These are phyloP conservation scores for Mycogone perniciosa DNA, from an alignment of 2,329 filamentous ascomycete genomes.

Conservation along the genomic window DNA sequence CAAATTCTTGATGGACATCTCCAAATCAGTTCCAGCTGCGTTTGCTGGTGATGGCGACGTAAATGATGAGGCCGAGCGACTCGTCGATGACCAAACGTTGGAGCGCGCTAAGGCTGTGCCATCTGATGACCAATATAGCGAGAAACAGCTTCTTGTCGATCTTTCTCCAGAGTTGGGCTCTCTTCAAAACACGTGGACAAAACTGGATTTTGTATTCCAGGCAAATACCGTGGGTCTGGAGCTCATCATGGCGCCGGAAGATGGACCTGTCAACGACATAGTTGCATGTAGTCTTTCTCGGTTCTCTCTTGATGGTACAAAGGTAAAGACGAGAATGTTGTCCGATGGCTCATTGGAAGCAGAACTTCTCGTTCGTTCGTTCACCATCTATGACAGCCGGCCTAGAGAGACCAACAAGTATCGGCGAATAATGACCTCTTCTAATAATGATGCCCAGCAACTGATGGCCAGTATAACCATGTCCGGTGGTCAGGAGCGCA, in stretches of 20 bases:
- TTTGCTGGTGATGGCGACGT: constrained; percentile 66
- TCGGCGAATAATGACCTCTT: constrained; percentile 94
- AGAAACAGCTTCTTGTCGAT: constrained; percentile 42
- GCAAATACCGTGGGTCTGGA: constrained; percentile 84
- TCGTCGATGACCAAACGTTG: constrained; percentile 56
- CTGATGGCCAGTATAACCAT: constrained; percentile 98
- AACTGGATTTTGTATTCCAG: constrained; percentile 85
- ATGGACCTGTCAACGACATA: constrained; percentile 70
- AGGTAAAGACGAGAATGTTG: constrained; percentile 85
- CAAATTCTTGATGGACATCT: constrained; percentile 81
- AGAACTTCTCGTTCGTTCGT: constrained; percentile 87
- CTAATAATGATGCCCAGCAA: constrained; percentile 91
- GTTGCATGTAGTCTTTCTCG: constrained; percentile 79
- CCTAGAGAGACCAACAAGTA: constrained; percentile 88
- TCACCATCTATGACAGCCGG: constrained; percentile 92
- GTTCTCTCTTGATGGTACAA: constrained; percentile 90
- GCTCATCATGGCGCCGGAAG: constrained; percentile 68
- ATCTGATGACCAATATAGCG: constrained; percentile 24
- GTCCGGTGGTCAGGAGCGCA: constrained; percentile 73
- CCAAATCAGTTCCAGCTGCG: constrained; percentile 77
- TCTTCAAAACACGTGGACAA: constrained; percentile 74
- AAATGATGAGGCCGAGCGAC: constrained; percentile 67
- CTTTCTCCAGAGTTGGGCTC: constrained; percentile 65
- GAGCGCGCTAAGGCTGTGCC: constrained; percentile 41
- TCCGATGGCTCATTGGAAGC: constrained; percentile 88